Evolutionary conservation across 176 grass and related monocot species (phyloP).

Genomic region (Musa itinerans): DNA sequence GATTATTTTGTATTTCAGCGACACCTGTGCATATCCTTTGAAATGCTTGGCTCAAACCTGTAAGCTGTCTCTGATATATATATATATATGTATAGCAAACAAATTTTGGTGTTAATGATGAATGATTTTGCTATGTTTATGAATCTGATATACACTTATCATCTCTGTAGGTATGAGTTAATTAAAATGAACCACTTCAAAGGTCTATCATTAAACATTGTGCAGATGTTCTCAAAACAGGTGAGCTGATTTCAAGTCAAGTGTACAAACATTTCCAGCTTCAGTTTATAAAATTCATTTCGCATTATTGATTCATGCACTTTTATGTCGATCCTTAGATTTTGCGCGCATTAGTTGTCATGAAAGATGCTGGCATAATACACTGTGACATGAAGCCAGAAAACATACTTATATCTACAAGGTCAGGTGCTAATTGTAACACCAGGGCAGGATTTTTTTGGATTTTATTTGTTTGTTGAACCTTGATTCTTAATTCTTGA

Average conservation of each 20-base stretch:
- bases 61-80: conserved; percentile 30
- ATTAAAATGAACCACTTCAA: conserved; percentile 84
- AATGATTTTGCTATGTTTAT: conserved; percentile 12
- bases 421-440: conserved; percentile 39
- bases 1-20: conserved; percentile 82
- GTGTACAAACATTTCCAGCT: background rate
- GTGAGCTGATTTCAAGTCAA: conserved; percentile 32
- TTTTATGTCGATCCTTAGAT: conserved; percentile 35
- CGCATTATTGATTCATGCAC: conserved; percentile 21
- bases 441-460: background rate
- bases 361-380: conserved; percentile 97
- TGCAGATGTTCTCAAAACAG: conserved; percentile 94
- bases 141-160: conserved; percentile 16
- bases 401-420: conserved; percentile 89
- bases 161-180: conserved; percentile 61
- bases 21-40: conserved; percentile 96
- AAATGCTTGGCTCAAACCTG: conserved; percentile 97
- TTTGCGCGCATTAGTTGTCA: conserved; percentile 78
- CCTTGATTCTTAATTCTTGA: background rate
- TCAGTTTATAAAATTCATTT: conserved; percentile 14
- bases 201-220: conserved; percentile 73
- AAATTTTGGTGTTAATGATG: background rate
- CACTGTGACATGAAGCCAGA: conserved; percentile 99
- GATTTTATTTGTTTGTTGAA: background rate
- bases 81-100: conserved; percentile 12